Evolutionary conservation across 2,329 filamentous ascomycete species (phyloP), one percentile per base, ranked within the genome.

Genomic region (Venturia carpophila): DNA sequence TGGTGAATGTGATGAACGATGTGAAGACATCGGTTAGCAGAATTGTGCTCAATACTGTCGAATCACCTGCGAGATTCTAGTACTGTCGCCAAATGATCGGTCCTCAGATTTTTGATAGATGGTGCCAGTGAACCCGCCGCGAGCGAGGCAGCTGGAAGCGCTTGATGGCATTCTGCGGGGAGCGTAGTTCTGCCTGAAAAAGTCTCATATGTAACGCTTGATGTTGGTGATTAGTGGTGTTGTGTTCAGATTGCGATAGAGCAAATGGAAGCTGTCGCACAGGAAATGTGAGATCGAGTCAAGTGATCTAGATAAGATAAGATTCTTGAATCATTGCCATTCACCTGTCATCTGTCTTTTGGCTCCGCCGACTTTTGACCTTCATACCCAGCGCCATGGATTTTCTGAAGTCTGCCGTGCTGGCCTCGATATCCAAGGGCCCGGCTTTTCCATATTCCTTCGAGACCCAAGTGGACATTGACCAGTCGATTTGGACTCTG

Each of bases 341-440:
- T n/a, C 52, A 58, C 52, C 52, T 58, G 52, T 27, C 30, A 34
- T 34, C 30, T 34, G 30, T 34, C 30, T 34, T 34, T 34, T 34
- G 30, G 30, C 49, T 24, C 27, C 15, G n/a, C 30, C 30, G 10
- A n/a, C 27, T 7, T 10, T 37, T 19, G 49, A 10, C 27, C 17
- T 19, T 15, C 52, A 37, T 13, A 10, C 37, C 52, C 9, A 1
- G 13, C 30, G 52, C 41, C 37, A 99, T 99, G 94, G 92, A 99
- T 76, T 97, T 97, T 73, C 84, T 99, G 74, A 97, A 97, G 79
- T 97, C 92, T 67, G 94, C 94, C 63, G 92, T 97, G 74, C 93
- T 92, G 58, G 97, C 94, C 67, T 93, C 92, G 70, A 97, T 99
- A 72, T 91, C 94, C 58, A 94, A 96, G 76, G 92, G 93, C 1